These are phyloP conservation scores for Aspergillus fischeri DNA, from an alignment of 2,329 filamentous ascomycete species.

Conservation along the genomic window DNA sequence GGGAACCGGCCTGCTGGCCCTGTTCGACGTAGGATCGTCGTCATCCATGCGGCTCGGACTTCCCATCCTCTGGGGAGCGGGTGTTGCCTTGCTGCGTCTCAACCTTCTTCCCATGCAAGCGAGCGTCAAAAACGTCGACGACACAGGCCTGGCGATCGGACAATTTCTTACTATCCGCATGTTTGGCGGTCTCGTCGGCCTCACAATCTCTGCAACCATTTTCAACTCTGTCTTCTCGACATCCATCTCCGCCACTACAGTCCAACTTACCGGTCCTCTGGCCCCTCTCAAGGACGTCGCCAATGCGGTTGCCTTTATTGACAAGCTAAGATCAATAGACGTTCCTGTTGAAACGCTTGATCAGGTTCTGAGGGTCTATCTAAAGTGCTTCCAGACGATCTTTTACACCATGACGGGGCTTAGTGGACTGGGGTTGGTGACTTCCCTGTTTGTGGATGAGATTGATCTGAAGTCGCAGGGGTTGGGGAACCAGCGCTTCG, in stretches of 20 bases:
- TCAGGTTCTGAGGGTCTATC: not conserved
- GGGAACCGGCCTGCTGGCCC: constrained; percentile 1
- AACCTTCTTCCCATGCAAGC: constrained; percentile 6
- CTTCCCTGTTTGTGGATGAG: constrained; percentile 3
- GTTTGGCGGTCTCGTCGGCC: constrained; percentile 1
- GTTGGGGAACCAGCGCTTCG: constrained; percentile 4
- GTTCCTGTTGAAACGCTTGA: not conserved
- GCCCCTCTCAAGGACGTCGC: not conserved
- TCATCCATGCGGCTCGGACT: constrained; percentile 1
- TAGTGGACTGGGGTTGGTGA: not conserved
- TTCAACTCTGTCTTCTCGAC: not conserved
- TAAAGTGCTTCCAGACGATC: constrained; percentile 2
- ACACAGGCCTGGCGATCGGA: constrained; percentile 5
- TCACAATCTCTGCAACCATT: not conserved
- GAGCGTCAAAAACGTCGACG: constrained; percentile 3
- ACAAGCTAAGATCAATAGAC: not conserved
- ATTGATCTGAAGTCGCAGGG: constrained; percentile 1
- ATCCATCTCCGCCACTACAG: not conserved
- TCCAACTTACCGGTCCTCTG: not conserved
- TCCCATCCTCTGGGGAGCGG: constrained; percentile 1
- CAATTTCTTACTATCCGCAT: not conserved
- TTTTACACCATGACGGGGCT: constrained; percentile 4
- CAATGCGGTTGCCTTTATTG: not conserved
- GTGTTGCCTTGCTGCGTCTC: constrained; percentile 4
- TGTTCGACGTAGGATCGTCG: constrained; percentile 1